Evolutionary conservation across 192 early-diverging fungal genomes (phyloP).

Genomic region (Jimgerdemannia flammicorona): DNA sequence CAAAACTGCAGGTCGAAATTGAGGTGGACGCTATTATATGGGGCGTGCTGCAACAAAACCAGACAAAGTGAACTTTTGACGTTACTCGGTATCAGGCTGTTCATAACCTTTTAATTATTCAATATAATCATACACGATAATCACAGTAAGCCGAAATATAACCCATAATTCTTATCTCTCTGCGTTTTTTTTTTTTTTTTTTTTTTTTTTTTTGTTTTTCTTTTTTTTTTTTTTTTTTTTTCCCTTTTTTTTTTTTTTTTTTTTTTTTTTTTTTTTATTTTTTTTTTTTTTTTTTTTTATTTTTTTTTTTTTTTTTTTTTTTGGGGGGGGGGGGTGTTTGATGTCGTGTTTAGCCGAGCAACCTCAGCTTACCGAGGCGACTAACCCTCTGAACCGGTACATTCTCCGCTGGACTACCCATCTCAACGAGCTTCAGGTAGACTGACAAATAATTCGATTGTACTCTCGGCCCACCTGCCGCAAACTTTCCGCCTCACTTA

Average conservation of each 20-base stretch:
- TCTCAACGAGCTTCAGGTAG: slow-evolving; percentile 23
- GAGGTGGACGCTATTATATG: too few species aligned
- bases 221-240: not conserved
- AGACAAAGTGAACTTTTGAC: too few species aligned
- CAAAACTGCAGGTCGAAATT: too few species aligned
- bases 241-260: not conserved
- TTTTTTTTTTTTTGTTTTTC: not conserved
- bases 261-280: not conserved
- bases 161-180: too few species aligned
- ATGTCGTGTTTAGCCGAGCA: slow-evolving; percentile 36
- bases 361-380: slow-evolving; percentile 32
- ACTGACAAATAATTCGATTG: not conserved
- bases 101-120: too few species aligned
- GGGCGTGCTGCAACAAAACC: too few species aligned
- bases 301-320: too few species aligned
- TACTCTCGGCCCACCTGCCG: too few species aligned
- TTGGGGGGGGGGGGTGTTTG: not conserved
- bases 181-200: not conserved
- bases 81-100: too few species aligned
- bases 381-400: slow-evolving; percentile 59
- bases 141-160: too few species aligned
- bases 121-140: too few species aligned
- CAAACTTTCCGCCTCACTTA: not conserved
- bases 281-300: not conserved
- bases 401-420: slow-evolving; percentile 55